phyloP scores from a whole-genome alignment of 2,329 filamentous ascomycete species.

The Rhexocercosporidium sp. region DNA sequence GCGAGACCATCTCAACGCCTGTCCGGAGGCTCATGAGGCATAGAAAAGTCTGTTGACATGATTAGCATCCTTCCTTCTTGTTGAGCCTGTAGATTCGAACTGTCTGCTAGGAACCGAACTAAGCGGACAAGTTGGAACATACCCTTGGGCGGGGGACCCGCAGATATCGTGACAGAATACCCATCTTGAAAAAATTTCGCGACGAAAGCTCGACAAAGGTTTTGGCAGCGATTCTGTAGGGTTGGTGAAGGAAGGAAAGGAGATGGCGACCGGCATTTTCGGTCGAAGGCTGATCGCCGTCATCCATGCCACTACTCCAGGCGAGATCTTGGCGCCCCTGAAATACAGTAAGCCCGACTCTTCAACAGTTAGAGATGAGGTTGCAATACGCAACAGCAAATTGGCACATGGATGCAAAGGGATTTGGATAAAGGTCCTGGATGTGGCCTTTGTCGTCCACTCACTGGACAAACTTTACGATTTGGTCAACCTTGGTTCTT shows the following conservation, averaged over 20 bases:
- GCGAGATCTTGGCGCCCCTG: slow-evolving; percentile 15
- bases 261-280: slow-evolving; percentile 4
- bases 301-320: slow-evolving; percentile 8
- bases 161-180: slow-evolving; percentile 38
- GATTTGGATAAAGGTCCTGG: too few relatives aligned
- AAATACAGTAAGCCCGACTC: slow-evolving; percentile 1
- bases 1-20: slow-evolving; percentile 82
- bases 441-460: too few relatives aligned
- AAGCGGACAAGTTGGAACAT: slow-evolving; percentile 20
- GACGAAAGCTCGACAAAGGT: not conserved
- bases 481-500: too few relatives aligned
- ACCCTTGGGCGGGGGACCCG: slow-evolving; percentile 41
- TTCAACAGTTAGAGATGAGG: too few relatives aligned
- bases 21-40: slow-evolving; percentile 86
- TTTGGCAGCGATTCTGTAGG: not conserved
- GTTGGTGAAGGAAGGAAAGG: slow-evolving; percentile 11
- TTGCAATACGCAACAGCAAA: too few relatives aligned
- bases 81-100: not conserved
- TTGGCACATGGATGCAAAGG: too few relatives aligned
- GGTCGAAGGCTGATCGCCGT: slow-evolving; percentile 9
- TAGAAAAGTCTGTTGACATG: slow-evolving; percentile 72
- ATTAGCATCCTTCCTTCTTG: slow-evolving; percentile 25
- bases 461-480: too few relatives aligned
- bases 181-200: slow-evolving; percentile 31
- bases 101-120: not conserved